Conservation (phyloP, 78 protist species). For the Neovahlkampfia damariscottae region DNA sequence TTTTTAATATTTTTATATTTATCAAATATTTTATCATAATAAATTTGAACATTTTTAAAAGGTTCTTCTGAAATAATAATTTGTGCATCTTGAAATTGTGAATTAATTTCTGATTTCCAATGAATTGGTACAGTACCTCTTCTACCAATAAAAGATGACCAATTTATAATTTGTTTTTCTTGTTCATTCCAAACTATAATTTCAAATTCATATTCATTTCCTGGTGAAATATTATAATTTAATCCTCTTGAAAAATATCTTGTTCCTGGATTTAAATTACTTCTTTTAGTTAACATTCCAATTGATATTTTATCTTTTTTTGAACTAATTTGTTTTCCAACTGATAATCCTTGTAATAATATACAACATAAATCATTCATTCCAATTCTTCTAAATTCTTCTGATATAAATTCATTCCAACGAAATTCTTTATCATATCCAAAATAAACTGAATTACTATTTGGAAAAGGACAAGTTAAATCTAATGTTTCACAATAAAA, state of each 20-base stretch:
- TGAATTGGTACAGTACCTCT: slow-evolving; percentile 21
- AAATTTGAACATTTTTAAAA: not conserved
- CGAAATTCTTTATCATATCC: slow-evolving; percentile 13
- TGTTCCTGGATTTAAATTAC: not conserved
- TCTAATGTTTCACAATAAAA: slow-evolving; percentile 16
- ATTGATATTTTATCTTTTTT: not conserved
- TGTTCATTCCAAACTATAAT: not conserved
- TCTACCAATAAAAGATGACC: not conserved
- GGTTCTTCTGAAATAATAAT: not conserved
- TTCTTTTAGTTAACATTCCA: not conserved
- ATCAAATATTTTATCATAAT: not conserved
- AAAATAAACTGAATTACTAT: not conserved
- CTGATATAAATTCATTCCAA: slow-evolving; percentile 8
- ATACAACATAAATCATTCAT: not conserved
- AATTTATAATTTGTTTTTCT: not conserved
- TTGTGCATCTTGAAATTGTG: not conserved
- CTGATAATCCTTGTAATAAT: slow-evolving; percentile 15
- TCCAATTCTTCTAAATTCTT: not conserved
- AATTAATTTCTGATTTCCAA: not conserved
- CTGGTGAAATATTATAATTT: slow-evolving; percentile 3
- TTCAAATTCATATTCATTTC: slow-evolving; percentile 20
- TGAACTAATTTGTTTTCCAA: not conserved
- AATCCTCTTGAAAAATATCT: slow-evolving; percentile 1
- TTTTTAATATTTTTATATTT: not conserved
- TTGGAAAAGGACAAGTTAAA: slow-evolving; percentile 3